Base-by-base conservation (phyloP, 371 early-diverging fungal genomes). In the Dichotomocladium elegans region DNA sequence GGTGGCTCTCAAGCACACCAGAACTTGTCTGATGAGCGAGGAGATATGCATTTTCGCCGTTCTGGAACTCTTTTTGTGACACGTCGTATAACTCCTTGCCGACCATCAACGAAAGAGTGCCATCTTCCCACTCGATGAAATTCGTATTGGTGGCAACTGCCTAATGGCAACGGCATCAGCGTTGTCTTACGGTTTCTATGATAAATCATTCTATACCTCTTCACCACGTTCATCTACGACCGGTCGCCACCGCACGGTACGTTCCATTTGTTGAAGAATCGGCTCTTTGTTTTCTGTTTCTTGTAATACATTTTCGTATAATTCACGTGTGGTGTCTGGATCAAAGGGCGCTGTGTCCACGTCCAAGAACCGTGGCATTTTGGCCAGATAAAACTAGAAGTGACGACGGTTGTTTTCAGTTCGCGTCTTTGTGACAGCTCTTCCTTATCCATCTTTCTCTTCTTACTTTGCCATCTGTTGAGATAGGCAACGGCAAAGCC, bases 81-180 rank as follows among this genome's bases (percentile, higher is more conserved):
- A 87, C 83, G 58, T 89, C 90, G 67, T 89, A 92, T 48, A 83
- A 68, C 53, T 94, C 92, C 19, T 81, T 78, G 24, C 91, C 92
- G 29, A 94, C 61, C 30, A 88, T 68, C 5, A 94, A 61, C 0
- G 92, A 90, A 57, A 77, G 68, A 17, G 81, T 64, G 14, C 87
- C 88, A 58, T 94, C 92, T 17, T 88, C 87, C 95, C 95, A 94
- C 35, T 83, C 78, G 3, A 94, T 84, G 27, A 92, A 63, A 8
- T 87, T 83, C 0, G 91, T 85, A 55, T 94, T 92, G 15, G 90
- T 87, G 61, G 89, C 85, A 55, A 82, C 79, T 8, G 45, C 48
- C 78, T 73, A 31, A 37, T 26, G 10, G 11, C 5, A 17, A 11
- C 33, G 40, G 8, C 27, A 10, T 15, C 11, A 11, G 22, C 27